phyloP scores from a whole-genome alignment of 129 eudicot species.

The Erigeron canadensis region DNA sequence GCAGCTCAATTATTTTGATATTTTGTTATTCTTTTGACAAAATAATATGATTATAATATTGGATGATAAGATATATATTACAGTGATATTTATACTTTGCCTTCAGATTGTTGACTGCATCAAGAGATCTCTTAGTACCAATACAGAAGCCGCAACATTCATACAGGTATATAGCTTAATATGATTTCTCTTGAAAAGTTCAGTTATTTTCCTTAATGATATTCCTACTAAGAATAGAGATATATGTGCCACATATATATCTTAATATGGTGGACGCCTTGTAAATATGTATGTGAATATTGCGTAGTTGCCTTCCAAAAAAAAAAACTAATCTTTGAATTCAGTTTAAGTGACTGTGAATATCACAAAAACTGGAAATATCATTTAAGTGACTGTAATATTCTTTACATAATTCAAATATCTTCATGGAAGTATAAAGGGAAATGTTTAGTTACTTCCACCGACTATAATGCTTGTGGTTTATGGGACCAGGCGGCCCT shows the following conservation, averaged over 20 bases:
- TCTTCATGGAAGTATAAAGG: background rate
- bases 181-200: background rate
- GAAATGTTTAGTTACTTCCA: too few species aligned
- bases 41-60: background rate
- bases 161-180: conserved; percentile 39
- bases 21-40: too few species aligned
- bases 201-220: conserved; percentile 7
- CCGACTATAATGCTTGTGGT: background rate
- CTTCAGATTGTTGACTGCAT: conserved; percentile 47
- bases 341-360: too few species aligned
- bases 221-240: background rate
- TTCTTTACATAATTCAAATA: background rate
- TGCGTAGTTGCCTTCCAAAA: too few species aligned
- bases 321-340: background rate
- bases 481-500: conserved; percentile 49
- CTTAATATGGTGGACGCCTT: background rate
- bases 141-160: conserved; percentile 52
- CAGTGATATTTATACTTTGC: conserved; percentile 1
- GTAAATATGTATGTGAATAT: too few species aligned
- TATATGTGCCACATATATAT: conserved; percentile 8
- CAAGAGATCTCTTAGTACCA: conserved; percentile 39
- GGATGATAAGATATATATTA: background rate
- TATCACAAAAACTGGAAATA: background rate
- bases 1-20: background rate
- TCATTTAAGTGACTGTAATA: background rate